Evolutionary conservation across 345 rosid genomes (phyloP).

Genomic region (Jatropha curcas): DNA sequence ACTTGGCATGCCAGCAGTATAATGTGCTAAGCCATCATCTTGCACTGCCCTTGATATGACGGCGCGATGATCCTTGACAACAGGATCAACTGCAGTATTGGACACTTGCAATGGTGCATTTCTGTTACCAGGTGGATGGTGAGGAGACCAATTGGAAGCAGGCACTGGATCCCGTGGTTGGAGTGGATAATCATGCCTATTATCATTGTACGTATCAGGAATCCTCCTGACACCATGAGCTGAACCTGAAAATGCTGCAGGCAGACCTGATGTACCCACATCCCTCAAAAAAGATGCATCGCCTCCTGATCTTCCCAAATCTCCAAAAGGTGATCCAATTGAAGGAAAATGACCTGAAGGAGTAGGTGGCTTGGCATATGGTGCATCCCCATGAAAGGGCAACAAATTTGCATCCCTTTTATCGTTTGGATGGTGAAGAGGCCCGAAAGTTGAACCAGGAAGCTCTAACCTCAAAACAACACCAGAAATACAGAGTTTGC

Average conservation of each 20-base stretch:
- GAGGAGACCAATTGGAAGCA: slow-evolving; percentile 46
- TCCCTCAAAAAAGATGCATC: slow-evolving; percentile 35
- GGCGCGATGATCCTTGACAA: slow-evolving; percentile 34
- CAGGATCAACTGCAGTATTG: slow-evolving; percentile 21
- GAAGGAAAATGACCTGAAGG: slow-evolving; percentile 34
- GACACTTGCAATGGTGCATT: slow-evolving; percentile 39
- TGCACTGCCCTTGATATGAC: slow-evolving; percentile 30
- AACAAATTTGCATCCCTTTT: slow-evolving; percentile 35
- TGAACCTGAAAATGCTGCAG: slow-evolving; percentile 34
- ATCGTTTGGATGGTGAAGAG: slow-evolving; percentile 46
- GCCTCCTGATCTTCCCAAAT: slow-evolving; percentile 34
- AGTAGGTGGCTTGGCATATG: slow-evolving; percentile 36
- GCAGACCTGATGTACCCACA: slow-evolving; percentile 31
- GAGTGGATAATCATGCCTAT: slow-evolving; percentile 40
- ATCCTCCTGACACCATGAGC: slow-evolving; percentile 34
- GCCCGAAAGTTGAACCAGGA: slow-evolving; percentile 47
- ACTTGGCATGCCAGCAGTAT: slow-evolving; percentile 32
- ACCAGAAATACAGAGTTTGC: slow-evolving; percentile 90
- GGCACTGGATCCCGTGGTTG: slow-evolving; percentile 30
- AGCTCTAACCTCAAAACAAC: slow-evolving; percentile 72
- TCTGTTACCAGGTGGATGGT: slow-evolving; percentile 34
- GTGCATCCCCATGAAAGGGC: slow-evolving; percentile 44
- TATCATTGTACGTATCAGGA: slow-evolving; percentile 42
- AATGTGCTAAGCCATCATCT: slow-evolving; percentile 33
- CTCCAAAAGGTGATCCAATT: slow-evolving; percentile 33